Percentiles rank a stretch among this genome's conserved stretches.
Conservation (phyloP, 1,284 basidiomycete species). For the Heterobasidion annosum region DNA sequence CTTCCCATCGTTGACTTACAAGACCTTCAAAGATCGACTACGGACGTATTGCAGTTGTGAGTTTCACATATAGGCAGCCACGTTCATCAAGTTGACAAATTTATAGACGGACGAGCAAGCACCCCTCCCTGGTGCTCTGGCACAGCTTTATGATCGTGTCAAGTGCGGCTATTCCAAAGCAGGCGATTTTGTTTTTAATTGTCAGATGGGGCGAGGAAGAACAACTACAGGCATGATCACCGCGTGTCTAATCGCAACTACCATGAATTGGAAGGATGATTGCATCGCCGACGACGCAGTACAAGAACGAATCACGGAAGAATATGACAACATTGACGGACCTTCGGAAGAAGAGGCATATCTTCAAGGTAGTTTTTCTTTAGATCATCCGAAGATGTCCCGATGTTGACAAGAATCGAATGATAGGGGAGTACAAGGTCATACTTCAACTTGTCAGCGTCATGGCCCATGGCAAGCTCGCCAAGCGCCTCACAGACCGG, state of each 20-base stretch:
- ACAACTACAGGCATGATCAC: conserved; percentile 93
- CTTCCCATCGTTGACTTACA: background rate
- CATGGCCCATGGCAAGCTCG: conserved; percentile 80
- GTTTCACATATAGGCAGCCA: conserved; percentile 18
- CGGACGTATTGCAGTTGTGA: conserved; percentile 76
- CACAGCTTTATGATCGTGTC: conserved; percentile 71
- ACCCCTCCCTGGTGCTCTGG: conserved; percentile 80
- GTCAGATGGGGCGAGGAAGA: conserved; percentile 78
- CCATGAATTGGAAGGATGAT: conserved; percentile 48
- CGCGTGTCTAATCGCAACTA: conserved; percentile 81
- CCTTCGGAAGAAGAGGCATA: conserved; percentile 82
- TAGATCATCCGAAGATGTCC: background rate
- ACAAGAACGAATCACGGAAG: conserved; percentile 25
- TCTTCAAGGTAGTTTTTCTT: conserved; percentile 59
- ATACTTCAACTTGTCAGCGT: conserved; percentile 93
- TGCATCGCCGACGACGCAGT: conserved; percentile 21
- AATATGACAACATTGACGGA: conserved; percentile 67
- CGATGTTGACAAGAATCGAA: background rate
- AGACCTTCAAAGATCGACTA: conserved; percentile 67
- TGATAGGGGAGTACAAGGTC: conserved; percentile 91
- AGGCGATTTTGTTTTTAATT: conserved; percentile 82
- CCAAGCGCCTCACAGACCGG: conserved; percentile 88
- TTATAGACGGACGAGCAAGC: conserved; percentile 91
- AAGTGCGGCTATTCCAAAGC: conserved; percentile 50
- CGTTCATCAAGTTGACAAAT: conserved; percentile 3